Evolutionary conservation across 768 basidiomycete genomes (phyloP).

Genomic region (Hypsizygus marmoreus): DNA sequence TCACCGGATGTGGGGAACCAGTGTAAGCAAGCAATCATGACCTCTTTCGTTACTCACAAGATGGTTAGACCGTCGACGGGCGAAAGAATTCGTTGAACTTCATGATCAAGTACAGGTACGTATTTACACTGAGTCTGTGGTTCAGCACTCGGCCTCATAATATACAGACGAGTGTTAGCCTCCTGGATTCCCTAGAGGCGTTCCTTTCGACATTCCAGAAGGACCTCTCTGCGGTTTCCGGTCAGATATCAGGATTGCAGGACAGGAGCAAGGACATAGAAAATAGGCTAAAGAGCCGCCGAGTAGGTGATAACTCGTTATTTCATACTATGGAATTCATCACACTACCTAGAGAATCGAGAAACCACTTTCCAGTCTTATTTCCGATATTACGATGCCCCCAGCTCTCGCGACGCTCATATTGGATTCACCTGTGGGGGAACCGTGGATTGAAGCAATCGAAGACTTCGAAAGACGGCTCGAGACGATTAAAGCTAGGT

Average conservation of each 20-base stretch:
- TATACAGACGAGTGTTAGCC: constrained; percentile 75
- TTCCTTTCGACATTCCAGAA: constrained; percentile 96
- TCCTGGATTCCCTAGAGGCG: constrained; percentile 85
- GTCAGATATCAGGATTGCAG: constrained; percentile 95
- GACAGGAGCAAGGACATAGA: constrained; percentile 90
- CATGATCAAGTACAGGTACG: constrained; percentile 87
- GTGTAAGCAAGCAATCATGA: not conserved
- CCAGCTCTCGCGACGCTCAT: constrained; percentile 76
- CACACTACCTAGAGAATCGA: constrained; percentile 73
- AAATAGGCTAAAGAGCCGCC: constrained; percentile 76
- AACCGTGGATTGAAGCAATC: constrained; percentile 85
- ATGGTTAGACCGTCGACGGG: constrained; percentile 37
- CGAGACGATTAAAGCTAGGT: constrained; percentile 65
- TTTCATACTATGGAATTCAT: not conserved
- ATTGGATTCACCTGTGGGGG: constrained; percentile 82
- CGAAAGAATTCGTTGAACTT: constrained; percentile 79
- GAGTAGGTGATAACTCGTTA: constrained; percentile 50
- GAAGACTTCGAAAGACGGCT: constrained; percentile 80
- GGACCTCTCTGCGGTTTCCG: constrained; percentile 92
- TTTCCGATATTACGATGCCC: constrained; percentile 80
- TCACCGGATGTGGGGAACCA: too few relatives aligned
- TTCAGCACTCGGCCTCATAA: not conserved
- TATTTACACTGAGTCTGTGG: not conserved
- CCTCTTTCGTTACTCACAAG: not conserved
- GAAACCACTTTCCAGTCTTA: constrained; percentile 78